Conservation (phyloP, 306 rosid species). For the Malus sieversii region DNA sequence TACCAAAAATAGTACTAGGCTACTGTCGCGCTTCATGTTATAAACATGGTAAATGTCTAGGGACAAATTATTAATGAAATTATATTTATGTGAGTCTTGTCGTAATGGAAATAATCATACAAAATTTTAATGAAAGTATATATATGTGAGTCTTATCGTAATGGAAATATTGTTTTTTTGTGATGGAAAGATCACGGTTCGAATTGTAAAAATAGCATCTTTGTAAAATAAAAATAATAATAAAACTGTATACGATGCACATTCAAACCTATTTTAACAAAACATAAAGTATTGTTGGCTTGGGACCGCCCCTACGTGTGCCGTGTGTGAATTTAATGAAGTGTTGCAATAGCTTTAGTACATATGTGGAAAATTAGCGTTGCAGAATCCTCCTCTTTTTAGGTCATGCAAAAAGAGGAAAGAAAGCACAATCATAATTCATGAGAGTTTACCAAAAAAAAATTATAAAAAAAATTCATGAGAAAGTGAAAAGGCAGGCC, state of each 20-base stretch:
- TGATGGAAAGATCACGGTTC: rapidly evolving
- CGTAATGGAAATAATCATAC: no score
- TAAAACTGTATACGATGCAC: no score
- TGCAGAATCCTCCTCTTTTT: background rate
- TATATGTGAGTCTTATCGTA: no score
- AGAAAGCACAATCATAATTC: background rate
- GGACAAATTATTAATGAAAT: background rate
- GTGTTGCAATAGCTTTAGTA: background rate
- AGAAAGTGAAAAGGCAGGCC: background rate
- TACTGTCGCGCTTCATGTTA: background rate
- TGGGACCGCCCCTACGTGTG: no score
- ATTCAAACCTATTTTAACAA: no score
- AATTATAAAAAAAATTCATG: background rate
- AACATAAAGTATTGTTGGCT: no score
- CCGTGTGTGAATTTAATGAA: no score
- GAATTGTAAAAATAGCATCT: rapidly evolving
- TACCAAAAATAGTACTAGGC: slow-evolving; percentile 15
- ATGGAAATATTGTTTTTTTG: no score
- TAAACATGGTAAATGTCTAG: background rate
- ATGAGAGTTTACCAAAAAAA: background rate
- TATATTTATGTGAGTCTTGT: background rate
- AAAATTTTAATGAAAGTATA: no score
- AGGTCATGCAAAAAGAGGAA: background rate
- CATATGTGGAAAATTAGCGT: background rate
- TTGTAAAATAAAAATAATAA: no score